Base-by-base conservation (phyloP, 257 asterid genomes). In the Nicotiana knightiana region DNA sequence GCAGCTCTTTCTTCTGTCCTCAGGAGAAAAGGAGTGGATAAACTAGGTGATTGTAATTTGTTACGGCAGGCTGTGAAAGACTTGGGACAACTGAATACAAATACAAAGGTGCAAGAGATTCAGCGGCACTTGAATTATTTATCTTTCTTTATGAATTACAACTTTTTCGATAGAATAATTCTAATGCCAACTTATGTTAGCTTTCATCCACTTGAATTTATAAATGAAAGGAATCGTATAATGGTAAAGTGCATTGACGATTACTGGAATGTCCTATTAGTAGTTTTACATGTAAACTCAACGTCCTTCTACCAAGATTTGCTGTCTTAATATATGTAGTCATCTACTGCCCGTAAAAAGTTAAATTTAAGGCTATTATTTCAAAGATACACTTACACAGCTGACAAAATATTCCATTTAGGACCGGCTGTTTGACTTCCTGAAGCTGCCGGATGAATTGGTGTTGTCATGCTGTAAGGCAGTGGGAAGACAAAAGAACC, bases 1-100 rank as follows among this genome's bases (percentile, higher is more conserved):
- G 97, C 89, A 80, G 97, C 95, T 86, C 99, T 89, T 86, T 93
- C 97, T 89, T 93, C 97, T 57, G 94, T 95, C 82, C 94, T 84
- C 85, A 96, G 90, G 30, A 87, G 80, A 81, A 96, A 92, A 6
- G 98, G 99, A 79, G 97, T 88, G 46, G 95, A 88, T 26, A 87
- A 73, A 54, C 89, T 78, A 35, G 97, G 98, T 3, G 98, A 91
- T 82, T 90, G 95, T 81, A 93, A 71, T 85, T 89, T 94, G 87
- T 90, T 93, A 54, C 97, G 87, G 84, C 88, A 89, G 18, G 93
- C 96, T 13, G 90, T 91, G 88, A 92, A 85, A 12, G 97, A 89
- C 87, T 93, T 95, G 85, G 95, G 82, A 89, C 87, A 81, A 32
- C 83, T 81, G 83, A 54, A 71, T 18, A 71, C 12, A 35, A 73